Percentiles rank a stretch among this genome's conserved stretches.
Evolutionary conservation across 768 basidiomycete species (phyloP).

Genomic region (Leucocoprinus birnbaumii): DNA sequence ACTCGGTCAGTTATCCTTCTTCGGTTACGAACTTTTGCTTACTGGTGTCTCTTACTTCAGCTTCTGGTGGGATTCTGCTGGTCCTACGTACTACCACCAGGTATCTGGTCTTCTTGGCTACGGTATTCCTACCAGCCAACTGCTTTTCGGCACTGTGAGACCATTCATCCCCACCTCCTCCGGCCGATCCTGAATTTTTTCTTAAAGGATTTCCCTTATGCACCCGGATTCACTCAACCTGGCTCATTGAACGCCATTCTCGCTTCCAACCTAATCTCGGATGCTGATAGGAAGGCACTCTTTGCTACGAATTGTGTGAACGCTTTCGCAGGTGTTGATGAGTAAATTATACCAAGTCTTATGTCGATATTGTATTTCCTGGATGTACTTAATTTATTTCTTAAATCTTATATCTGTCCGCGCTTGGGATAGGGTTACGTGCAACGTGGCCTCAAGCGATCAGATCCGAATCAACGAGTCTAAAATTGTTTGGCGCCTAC

Average conservation of each 20-base stretch:
- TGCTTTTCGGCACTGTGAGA: slow-evolving; percentile 32
- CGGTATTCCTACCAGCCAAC: slow-evolving; percentile 27
- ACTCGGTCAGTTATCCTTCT: too few relatives aligned
- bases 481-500: too few relatives aligned
- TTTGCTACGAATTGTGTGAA: slow-evolving; percentile 18
- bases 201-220: slow-evolving; percentile 27
- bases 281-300: slow-evolving; percentile 17
- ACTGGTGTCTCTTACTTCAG: too few relatives aligned
- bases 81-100: slow-evolving; percentile 34
- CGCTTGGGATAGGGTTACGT: too few relatives aligned
- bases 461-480: too few relatives aligned
- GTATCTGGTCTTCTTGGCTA: slow-evolving; percentile 28
- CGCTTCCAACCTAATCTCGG: slow-evolving; percentile 19
- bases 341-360: background rate
- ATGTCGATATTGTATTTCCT: background rate
- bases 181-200: background rate
- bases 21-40: too few relatives aligned
- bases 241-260: slow-evolving; percentile 19
- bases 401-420: background rate
- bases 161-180: background rate
- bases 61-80: slow-evolving; percentile 38
- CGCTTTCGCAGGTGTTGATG: slow-evolving; percentile 9
- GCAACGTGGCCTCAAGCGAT: too few relatives aligned
- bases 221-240: slow-evolving; percentile 19
- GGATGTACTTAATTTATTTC: background rate